Conservation (phyloP, 1,284 basidiomycete species). For the Moesziomyces sp. region DNA sequence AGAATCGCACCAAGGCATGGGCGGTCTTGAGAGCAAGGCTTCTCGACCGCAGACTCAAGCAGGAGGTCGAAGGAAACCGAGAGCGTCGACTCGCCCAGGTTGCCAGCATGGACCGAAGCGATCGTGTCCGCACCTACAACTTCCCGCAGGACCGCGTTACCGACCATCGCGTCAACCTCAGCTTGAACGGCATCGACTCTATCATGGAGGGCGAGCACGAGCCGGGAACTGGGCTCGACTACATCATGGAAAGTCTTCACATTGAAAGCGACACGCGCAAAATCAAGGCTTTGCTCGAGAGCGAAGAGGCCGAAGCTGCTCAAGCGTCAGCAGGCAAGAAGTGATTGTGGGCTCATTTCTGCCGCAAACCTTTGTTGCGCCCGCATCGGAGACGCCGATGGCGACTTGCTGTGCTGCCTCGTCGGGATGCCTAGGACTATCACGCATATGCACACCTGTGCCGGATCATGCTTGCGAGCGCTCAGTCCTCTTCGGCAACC, state of each 20-base stretch:
- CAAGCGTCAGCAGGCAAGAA: conserved; percentile 11
- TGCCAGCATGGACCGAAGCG: conserved; percentile 63
- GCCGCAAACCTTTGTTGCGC: too few species aligned
- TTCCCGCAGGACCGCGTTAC: conserved; percentile 67
- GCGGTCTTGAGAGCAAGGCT: conserved; percentile 61
- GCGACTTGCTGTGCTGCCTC: too few species aligned
- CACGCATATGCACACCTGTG: too few species aligned
- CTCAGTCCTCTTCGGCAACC: conserved; percentile 15
- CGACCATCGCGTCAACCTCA: conserved; percentile 63
- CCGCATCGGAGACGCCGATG: too few species aligned
- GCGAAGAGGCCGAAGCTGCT: conserved; percentile 36
- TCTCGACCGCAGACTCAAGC: conserved; percentile 55
- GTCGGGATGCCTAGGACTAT: too few species aligned
- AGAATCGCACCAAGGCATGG: conserved; percentile 69
- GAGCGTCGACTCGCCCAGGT: conserved; percentile 59
- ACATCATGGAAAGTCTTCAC: conserved; percentile 49
- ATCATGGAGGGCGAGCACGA: conserved; percentile 65
- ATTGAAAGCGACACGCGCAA: conserved; percentile 42
- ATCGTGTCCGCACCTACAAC: conserved; percentile 65
- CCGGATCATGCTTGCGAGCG: neutral
- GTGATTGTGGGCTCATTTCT: too few species aligned
- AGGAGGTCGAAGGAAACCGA: conserved; percentile 57
- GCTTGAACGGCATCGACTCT: conserved; percentile 55
- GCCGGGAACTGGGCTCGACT: conserved; percentile 47
- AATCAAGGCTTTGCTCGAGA: conserved; percentile 49